Evolutionary conservation across 2,329 filamentous ascomycete genomes (phyloP).

Genomic region (Colletotrichum somersetense): DNA sequence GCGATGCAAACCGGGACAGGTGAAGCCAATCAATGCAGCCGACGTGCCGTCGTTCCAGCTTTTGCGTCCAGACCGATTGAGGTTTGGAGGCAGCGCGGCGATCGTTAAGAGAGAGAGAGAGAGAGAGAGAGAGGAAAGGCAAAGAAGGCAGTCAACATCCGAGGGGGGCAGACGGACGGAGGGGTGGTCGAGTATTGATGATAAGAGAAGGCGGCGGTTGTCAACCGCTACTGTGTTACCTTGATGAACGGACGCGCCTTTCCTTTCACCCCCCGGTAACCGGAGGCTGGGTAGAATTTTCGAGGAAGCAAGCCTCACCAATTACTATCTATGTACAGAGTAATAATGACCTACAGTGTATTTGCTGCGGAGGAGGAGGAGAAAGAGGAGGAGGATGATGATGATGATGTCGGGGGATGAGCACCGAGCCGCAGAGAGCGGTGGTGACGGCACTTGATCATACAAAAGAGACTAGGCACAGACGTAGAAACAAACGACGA

Average conservation of each 20-base stretch:
- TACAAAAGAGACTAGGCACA: conserved; percentile 7
- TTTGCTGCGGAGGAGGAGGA: background rate
- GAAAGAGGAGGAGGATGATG: too few relatives aligned
- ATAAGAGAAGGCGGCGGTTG: conserved; percentile 14
- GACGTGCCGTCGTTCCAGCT: conserved; percentile 28
- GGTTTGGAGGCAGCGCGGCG: conserved; percentile 7
- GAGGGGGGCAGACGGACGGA: background rate
- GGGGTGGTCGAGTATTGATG: conserved; percentile 4
- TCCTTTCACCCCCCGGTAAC: conserved; percentile 1
- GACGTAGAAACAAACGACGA: conserved; percentile 24
- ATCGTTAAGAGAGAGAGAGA: conserved; percentile 8
- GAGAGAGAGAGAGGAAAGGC: background rate
- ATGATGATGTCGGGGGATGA: conserved; percentile 17
- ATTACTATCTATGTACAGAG: background rate
- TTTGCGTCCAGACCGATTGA: conserved; percentile 29
- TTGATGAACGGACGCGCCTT: conserved; percentile 24
- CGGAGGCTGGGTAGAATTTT: conserved; percentile 6
- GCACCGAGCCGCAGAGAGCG: conserved; percentile 27
- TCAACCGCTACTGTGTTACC: conserved; percentile 30
- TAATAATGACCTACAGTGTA: background rate
- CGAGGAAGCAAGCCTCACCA: conserved; percentile 22
- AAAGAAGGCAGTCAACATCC: background rate
- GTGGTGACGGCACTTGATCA: background rate
- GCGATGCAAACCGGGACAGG: conserved; percentile 28
- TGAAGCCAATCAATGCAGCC: conserved; percentile 26